Percentiles rank a stretch among this genome's conserved stretches.
These are phyloP conservation scores for Elsinoe fawcettii DNA, from an alignment of 2,329 filamentous ascomycete species.

Conservation along the genomic window DNA sequence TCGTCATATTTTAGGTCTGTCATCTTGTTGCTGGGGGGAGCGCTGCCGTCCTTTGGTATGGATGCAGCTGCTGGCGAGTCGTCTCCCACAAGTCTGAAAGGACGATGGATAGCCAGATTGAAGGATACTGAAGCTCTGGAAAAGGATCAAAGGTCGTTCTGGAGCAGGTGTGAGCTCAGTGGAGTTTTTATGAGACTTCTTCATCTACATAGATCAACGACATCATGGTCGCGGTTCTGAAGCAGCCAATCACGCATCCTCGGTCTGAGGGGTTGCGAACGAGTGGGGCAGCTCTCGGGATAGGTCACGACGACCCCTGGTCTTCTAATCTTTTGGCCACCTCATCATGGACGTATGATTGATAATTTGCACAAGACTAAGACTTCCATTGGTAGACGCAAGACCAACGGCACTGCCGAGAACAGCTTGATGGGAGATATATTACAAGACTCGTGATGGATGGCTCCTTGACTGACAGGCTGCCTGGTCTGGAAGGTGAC, in stretches of 20 bases:
- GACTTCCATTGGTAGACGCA: too few species aligned
- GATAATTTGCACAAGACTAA: too few species aligned
- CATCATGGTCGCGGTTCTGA: not conserved
- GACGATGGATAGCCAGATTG: not conserved
- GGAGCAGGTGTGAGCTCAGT: not conserved
- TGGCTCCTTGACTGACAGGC: too few species aligned
- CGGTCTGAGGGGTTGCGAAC: not conserved
- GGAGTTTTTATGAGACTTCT: not conserved
- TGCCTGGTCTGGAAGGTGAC: too few species aligned
- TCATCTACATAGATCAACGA: not conserved
- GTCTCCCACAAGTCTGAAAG: not conserved
- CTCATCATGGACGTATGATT: too few species aligned
- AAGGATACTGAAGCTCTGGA: not conserved
- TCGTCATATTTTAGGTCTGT: constrained; percentile 8
- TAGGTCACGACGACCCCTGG: too few species aligned
- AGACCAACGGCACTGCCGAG: too few species aligned
- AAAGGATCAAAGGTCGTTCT: too few species aligned
- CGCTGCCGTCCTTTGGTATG: not conserved
- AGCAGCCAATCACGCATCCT: not conserved
- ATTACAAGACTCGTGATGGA: too few species aligned
- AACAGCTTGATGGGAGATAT: too few species aligned
- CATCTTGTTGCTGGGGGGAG: not conserved
- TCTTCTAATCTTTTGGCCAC: too few species aligned
- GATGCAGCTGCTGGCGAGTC: not conserved
- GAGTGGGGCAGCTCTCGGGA: not conserved